A percentile compares a stretch with the other conserved stretches of the same genome.
These are phyloP conservation scores for Williopsis jadinii DNA, from an alignment of 1,139 yeast species.

Conservation along the genomic window DNA sequence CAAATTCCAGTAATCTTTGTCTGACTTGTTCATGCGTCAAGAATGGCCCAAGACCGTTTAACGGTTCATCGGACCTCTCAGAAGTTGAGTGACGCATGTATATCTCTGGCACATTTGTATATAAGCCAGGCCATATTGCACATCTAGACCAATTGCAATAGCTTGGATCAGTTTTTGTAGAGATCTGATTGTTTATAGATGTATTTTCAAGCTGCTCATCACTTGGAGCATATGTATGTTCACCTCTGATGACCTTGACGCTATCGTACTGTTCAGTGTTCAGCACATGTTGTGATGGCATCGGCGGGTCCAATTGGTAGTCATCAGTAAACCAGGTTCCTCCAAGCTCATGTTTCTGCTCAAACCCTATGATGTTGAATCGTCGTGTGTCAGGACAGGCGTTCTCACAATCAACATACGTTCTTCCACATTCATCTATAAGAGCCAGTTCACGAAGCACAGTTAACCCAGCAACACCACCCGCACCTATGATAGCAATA, in stretches of 20 bases:
- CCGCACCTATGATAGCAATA: conserved; percentile 31
- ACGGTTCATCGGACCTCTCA: conserved; percentile 20
- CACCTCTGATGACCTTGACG: conserved; percentile 19
- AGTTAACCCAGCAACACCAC: conserved; percentile 29
- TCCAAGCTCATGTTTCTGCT: conserved; percentile 29
- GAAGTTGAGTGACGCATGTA: conserved; percentile 35
- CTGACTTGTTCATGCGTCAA: conserved; percentile 35
- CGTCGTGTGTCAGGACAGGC: too few species aligned
- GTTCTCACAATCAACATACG: too few species aligned
- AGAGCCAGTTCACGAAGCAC: conserved; percentile 22
- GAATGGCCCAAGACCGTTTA: conserved; percentile 32
- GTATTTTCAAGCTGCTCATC: conserved; percentile 15
- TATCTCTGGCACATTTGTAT: conserved; percentile 40
- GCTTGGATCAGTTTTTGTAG: conserved; percentile 16
- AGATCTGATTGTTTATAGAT: conserved; percentile 15
- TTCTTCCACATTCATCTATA: too few species aligned
- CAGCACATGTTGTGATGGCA: conserved; percentile 23
- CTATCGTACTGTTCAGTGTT: conserved; percentile 20
- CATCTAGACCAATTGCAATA: conserved; percentile 31
- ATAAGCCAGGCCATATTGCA: conserved; percentile 38
- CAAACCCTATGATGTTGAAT: conserved; percentile 30
- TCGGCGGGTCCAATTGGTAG: conserved; percentile 16
- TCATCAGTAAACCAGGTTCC: conserved; percentile 30
- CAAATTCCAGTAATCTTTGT: conserved; percentile 27
- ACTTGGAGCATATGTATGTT: conserved; percentile 19